Conservation (phyloP, 192 early-diverging fungal species). For the Podila verticillata region DNA sequence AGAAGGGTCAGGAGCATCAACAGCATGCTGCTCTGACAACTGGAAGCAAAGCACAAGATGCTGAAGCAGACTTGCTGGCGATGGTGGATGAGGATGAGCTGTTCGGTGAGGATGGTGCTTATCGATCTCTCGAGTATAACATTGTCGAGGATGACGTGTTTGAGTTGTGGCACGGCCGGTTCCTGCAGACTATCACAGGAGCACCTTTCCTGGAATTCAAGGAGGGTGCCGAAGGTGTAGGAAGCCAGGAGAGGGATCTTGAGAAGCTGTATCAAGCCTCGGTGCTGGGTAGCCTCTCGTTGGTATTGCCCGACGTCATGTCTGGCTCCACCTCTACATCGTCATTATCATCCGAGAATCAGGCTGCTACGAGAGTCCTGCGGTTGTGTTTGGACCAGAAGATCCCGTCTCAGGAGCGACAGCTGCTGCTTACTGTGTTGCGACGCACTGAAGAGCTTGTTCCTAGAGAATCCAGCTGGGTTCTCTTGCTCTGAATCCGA, state of each 20-base stretch:
- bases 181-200: constrained; percentile 29
- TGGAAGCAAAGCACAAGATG: constrained; percentile 7
- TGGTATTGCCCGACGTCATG: constrained; percentile 33
- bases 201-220: not conserved
- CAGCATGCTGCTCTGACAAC: too few relatives aligned
- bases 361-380: constrained; percentile 22
- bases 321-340: not conserved
- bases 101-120: not conserved
- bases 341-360: constrained; percentile 8
- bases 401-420: constrained; percentile 8
- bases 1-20: not conserved
- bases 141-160: constrained; percentile 36
- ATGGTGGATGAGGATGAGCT: constrained; percentile 36
- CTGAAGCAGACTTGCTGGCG: constrained; percentile 17
- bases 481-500: not conserved
- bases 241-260: not conserved
- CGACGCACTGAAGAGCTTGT: constrained; percentile 33
- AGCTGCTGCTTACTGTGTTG: constrained; percentile 23
- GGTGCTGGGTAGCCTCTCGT: constrained; percentile 17
- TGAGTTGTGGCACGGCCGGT: constrained; percentile 36
- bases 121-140: constrained; percentile 16
- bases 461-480: constrained; percentile 22
- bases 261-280: not conserved
- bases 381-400: constrained; percentile 20
- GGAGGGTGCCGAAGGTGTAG: not conserved